phyloP scores from a whole-genome alignment of 345 rosid species.

The Hibiscus tridactylites region DNA sequence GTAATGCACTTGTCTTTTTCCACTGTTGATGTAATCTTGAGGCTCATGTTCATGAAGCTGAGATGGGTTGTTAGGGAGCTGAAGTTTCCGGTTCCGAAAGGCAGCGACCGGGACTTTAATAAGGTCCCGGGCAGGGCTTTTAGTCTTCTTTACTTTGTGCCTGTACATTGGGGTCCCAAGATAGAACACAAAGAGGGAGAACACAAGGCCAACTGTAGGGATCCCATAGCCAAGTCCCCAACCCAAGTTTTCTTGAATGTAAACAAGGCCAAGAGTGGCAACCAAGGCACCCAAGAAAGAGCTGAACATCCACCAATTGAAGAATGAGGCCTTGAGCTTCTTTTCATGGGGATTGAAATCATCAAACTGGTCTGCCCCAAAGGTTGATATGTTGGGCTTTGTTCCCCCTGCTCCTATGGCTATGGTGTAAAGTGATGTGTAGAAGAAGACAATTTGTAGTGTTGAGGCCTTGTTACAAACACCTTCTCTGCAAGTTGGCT shows the following conservation, averaged over 20 bases:
- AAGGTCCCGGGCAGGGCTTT: constrained; percentile 56
- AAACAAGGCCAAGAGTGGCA: constrained; percentile 76
- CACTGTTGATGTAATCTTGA: constrained; percentile 42
- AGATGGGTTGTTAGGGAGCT: constrained; percentile 36
- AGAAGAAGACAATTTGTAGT: constrained; percentile 59
- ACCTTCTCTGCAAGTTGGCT: constrained; percentile 55
- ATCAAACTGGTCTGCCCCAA: constrained; percentile 96
- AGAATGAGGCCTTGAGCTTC: constrained; percentile 68
- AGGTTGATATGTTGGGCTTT: constrained; percentile 88
- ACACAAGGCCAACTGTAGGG: constrained; percentile 61
- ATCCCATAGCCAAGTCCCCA: constrained; percentile 91
- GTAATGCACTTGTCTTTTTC: constrained; percentile 60
- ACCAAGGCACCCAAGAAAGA: constrained; percentile 65
- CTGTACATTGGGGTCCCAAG: constrained; percentile 77
- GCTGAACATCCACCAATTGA: constrained; percentile 98
- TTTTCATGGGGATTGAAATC: constrained; percentile 49
- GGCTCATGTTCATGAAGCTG: constrained; percentile 57
- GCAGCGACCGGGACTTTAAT: constrained; percentile 50
- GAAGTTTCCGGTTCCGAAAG: constrained; percentile 47
- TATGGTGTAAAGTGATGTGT: constrained; percentile 63
- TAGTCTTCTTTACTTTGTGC: constrained; percentile 54
- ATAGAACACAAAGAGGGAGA: constrained; percentile 64
- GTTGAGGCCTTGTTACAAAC: constrained; percentile 67
- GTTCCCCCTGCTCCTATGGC: constrained; percentile 89
- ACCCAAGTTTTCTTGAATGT: constrained; percentile 80